Base-by-base conservation (phyloP, 1,139 yeast genomes). In the Saccharomyces pastorianus region DNA sequence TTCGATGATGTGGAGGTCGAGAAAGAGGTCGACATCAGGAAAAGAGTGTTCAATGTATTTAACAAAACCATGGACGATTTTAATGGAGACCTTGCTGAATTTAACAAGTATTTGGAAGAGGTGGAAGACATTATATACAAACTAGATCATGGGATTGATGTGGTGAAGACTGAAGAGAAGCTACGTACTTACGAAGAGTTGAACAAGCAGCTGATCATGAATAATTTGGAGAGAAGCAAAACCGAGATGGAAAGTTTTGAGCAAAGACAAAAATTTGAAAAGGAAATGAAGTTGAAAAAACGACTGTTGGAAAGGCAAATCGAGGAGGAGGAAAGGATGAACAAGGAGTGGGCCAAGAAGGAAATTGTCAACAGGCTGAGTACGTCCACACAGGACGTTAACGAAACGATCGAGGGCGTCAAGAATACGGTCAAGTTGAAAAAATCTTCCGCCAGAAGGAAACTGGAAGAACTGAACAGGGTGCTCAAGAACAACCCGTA, bases 1-100 rank as follows among this genome's bases (percentile, higher is more conserved):
- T 93, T 93, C 69, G 97, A 91, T 61, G 98, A 93, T 70, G 81
- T 93, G 46, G 76, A 71, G 9, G 96, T 93, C 9, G 99, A 95
- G 70, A 78, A 86, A 60, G 99, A 93, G 67, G 89, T 95, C 47
- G 99, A 93, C 71, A 83, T 91, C 38, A 79, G 99, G 54, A 84
- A 84, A 61, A 74, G 95, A 56, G 91, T 95, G 14, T 76, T 79
- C 59, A 77, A 79, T 55, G 85, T 91, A 31, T 91, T 86, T 72
- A 93, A 93, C 70, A 86, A 88, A 68, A 83, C 88, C 1, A 81
- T 83, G 59, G 85, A 82, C 51, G 96, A 90, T 64, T 93, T 93
- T 64, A 75, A 71, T n/a, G 75, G 68, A 2, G 67, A 76, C 17
- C 71, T 85, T 31, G 75, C 76, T 8, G 85, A 76, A 34, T 91